phyloP scores from a whole-genome alignment of 805 yeast genomes.

The Kodamaea restingae region DNA sequence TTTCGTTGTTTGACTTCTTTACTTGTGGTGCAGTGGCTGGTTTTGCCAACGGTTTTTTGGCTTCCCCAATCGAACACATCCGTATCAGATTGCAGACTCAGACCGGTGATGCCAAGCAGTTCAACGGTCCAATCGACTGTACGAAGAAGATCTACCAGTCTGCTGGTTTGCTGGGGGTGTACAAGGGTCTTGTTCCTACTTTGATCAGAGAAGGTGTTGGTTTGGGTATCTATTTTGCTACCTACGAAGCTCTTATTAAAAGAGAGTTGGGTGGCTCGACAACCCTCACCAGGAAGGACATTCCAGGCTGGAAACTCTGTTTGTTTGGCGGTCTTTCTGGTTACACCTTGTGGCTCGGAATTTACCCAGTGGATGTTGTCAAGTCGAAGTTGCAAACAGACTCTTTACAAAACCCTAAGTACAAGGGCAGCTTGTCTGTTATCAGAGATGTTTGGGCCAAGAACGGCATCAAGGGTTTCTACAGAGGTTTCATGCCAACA shows the following conservation, averaged over 20 bases:
- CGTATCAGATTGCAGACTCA: constrained; percentile 93
- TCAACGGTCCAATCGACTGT: constrained; percentile 73
- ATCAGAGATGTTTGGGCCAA: constrained; percentile 47
- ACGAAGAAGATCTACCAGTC: constrained; percentile 51
- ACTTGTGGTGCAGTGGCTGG: constrained; percentile 90
- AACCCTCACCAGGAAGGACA: constrained; percentile 55
- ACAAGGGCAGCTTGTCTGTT: constrained; percentile 57
- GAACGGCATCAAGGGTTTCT: constrained; percentile 74
- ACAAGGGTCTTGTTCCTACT: constrained; percentile 82
- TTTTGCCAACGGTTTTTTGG: constrained; percentile 79
- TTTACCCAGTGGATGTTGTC: constrained; percentile 87
- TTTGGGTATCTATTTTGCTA: constrained; percentile 83
- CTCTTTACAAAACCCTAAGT: constrained; percentile 54
- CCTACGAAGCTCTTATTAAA: constrained; percentile 85
- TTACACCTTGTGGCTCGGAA: constrained; percentile 77
- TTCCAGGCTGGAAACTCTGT: constrained; percentile 87
- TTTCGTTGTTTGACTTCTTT: constrained; percentile 67
- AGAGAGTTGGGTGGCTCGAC: constrained; percentile 48
- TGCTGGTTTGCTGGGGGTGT: constrained; percentile 60
- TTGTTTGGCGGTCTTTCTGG: constrained; percentile 89
- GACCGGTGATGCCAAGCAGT: constrained; percentile 48
- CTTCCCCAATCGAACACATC: constrained; percentile 92
- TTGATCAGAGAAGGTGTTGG: constrained; percentile 97
- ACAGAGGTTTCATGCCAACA: constrained; percentile 90
- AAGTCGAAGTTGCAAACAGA: constrained; percentile 82